A percentile compares a stretch with the other conserved stretches of the same genome.
phyloP scores from a whole-genome alignment of 2,329 filamentous ascomycete genomes.

The Tolypocladium tropicale region DNA sequence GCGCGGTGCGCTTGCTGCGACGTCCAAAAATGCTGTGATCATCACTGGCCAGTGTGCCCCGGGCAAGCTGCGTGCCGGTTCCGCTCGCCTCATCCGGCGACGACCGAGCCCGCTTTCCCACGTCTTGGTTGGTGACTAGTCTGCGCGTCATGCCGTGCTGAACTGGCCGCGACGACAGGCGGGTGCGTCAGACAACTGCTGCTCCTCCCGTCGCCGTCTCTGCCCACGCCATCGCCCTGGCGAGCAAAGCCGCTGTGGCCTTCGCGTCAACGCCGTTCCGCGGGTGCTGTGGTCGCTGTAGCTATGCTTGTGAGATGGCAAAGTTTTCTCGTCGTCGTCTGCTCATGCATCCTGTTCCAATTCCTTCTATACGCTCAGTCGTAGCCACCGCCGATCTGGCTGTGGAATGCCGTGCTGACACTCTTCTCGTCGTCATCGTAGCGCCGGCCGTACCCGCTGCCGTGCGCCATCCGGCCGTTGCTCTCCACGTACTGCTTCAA shows the following conservation, averaged over 20 bases:
- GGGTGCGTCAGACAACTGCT: neutral
- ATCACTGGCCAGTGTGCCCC: neutral
- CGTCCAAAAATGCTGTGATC: neutral
- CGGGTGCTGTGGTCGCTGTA: neutral
- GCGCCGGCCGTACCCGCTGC: conserved; percentile 59
- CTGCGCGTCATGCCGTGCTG: neutral
- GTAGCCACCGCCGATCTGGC: conserved; percentile 66
- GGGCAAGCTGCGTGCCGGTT: neutral
- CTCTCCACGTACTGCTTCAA: conserved; percentile 92
- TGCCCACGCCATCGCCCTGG: neutral
- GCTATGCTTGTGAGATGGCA: conserved; percentile 7
- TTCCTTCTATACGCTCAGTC: conserved; percentile 30
- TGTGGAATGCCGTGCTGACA: conserved; percentile 92
- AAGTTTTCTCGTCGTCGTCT: conserved; percentile 16
- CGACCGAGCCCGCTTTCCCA: neutral
- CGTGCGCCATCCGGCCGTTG: conserved; percentile 56
- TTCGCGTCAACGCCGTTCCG: neutral
- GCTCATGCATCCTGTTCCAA: conserved; percentile 14
- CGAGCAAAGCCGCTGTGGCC: neutral
- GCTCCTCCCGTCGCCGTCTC: neutral
- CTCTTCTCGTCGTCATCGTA: conserved; percentile 93
- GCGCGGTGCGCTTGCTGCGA: neutral
- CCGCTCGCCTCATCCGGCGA: neutral
- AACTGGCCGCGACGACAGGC: neutral
- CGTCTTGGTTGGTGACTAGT: neutral